Conservation (phyloP, 2,329 filamentous ascomycete species). For the Alternaria ethzedia region DNA sequence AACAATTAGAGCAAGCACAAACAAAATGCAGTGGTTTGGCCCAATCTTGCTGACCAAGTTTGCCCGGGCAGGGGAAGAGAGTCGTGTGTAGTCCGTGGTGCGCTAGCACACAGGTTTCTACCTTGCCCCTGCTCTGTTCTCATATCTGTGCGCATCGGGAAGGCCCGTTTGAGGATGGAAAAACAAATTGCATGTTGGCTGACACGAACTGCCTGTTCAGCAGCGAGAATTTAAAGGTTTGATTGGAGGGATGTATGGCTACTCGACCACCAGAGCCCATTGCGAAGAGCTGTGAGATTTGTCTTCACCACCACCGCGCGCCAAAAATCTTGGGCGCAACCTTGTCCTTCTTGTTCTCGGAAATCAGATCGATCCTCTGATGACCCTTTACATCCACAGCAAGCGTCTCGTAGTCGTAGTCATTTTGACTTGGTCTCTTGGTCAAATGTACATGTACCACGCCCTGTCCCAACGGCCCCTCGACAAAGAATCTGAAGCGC, state of each 20-base stretch:
- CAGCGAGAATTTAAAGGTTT: background rate
- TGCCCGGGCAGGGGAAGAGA: background rate
- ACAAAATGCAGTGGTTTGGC: background rate
- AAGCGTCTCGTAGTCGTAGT: slow-evolving; percentile 81
- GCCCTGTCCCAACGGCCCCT: slow-evolving; percentile 77
- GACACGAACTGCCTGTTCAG: background rate
- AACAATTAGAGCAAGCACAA: background rate
- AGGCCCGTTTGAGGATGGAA: background rate
- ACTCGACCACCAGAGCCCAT: background rate
- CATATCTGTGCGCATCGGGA: background rate
- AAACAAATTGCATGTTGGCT: background rate
- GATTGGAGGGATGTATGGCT: background rate
- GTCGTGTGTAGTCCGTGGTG: background rate
- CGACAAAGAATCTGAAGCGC: slow-evolving; percentile 82
- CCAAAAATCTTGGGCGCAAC: slow-evolving; percentile 47
- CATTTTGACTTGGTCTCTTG: slow-evolving; percentile 66
- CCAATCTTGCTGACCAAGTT: background rate
- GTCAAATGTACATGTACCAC: slow-evolving; percentile 80
- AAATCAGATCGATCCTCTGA: slow-evolving; percentile 54
- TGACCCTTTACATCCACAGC: slow-evolving; percentile 78
- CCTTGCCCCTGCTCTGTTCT: background rate
- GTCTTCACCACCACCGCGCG: slow-evolving; percentile 42
- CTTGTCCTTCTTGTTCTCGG: slow-evolving; percentile 33
- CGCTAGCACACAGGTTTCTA: background rate
- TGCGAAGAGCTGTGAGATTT: background rate